A percentile compares a stretch with the other conserved stretches of the same genome.
Evolutionary conservation across 768 basidiomycete genomes (phyloP).

Genomic region (Dentipellis fragilis): DNA sequence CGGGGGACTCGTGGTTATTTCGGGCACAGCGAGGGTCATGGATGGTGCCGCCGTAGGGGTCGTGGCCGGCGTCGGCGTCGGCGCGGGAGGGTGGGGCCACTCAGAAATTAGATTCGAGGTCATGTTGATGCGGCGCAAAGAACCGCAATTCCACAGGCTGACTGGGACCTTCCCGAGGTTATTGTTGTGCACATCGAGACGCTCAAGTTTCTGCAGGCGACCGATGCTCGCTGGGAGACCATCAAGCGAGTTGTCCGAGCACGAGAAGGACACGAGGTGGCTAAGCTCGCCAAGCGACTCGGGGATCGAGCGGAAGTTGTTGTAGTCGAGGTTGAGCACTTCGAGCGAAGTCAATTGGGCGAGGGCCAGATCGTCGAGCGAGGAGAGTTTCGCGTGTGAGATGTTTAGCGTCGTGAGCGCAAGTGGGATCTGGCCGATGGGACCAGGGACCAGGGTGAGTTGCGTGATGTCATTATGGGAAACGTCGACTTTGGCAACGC

Average conservation of each 20-base stretch:
- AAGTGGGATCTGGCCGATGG: constrained; percentile 33
- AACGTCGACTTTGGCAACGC: constrained; percentile 56
- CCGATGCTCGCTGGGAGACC: constrained; percentile 71
- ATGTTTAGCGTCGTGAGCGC: constrained; percentile 73
- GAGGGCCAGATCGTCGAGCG: constrained; percentile 66
- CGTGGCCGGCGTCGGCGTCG: constrained; percentile 1
- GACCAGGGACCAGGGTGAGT: constrained; percentile 48
- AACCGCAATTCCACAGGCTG: constrained; percentile 76
- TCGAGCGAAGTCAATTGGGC: constrained; percentile 64
- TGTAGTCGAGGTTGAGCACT: constrained; percentile 71
- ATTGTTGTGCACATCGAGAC: constrained; percentile 87
- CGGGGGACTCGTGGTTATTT: constrained; percentile 8
- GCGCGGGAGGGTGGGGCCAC: constrained; percentile 56
- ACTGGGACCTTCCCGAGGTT: constrained; percentile 67
- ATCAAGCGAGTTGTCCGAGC: constrained; percentile 85
- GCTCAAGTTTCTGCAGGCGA: constrained; percentile 58
- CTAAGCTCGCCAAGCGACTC: constrained; percentile 70
- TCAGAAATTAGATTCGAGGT: constrained; percentile 77
- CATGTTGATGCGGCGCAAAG: constrained; percentile 64
- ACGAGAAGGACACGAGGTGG: constrained; percentile 64
- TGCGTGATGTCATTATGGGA: constrained; percentile 87
- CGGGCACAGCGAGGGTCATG: neutral
- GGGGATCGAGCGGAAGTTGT: constrained; percentile 76
- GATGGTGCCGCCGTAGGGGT: neutral
- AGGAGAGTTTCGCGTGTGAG: constrained; percentile 80